Percentiles rank a stretch among this genome's conserved stretches.
These are phyloP conservation scores for Pulveroboletus sp. DNA, from an alignment of 768 basidiomycete genomes.

Conservation along the genomic window DNA sequence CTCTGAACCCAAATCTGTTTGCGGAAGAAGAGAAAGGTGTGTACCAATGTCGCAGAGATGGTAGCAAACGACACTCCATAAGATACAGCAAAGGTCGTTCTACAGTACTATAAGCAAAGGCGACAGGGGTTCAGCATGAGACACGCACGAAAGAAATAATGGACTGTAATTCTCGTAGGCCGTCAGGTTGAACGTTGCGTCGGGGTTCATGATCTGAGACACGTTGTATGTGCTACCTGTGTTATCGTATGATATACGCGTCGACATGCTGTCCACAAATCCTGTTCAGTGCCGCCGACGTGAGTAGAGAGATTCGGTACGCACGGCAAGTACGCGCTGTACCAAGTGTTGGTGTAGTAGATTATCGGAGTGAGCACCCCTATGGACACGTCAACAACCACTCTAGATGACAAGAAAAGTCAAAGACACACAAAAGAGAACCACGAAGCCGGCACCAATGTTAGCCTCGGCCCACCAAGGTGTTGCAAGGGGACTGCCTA, in stretches of 20 bases:
- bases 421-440: conserved; percentile 57
- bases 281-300: neutral
- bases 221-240: conserved; percentile 56
- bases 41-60: conserved; percentile 69
- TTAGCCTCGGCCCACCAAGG: conserved; percentile 86
- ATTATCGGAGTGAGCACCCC: conserved; percentile 58
- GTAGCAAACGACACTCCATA: conserved; percentile 83
- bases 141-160: conserved; percentile 47
- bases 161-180: conserved; percentile 57
- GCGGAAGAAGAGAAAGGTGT: conserved; percentile 71
- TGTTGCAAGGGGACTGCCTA: conserved; percentile 55
- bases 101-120: conserved; percentile 4
- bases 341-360: conserved; percentile 67
- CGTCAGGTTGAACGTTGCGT: conserved; percentile 50
- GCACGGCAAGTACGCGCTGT: conserved; percentile 52
- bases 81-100: conserved; percentile 65
- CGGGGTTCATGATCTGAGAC: conserved; percentile 46
- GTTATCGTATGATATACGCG: conserved; percentile 64
- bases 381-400: conserved; percentile 43
- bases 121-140: neutral
- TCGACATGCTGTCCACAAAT: conserved; percentile 44
- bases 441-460: conserved; percentile 53
- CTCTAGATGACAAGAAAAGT: conserved; percentile 39
- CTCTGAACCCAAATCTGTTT: conserved; percentile 74
- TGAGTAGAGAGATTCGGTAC: conserved; percentile 8